Evolutionary conservation across 208 protist species (phyloP).

Genomic region (Trypanosoma avium): DNA sequence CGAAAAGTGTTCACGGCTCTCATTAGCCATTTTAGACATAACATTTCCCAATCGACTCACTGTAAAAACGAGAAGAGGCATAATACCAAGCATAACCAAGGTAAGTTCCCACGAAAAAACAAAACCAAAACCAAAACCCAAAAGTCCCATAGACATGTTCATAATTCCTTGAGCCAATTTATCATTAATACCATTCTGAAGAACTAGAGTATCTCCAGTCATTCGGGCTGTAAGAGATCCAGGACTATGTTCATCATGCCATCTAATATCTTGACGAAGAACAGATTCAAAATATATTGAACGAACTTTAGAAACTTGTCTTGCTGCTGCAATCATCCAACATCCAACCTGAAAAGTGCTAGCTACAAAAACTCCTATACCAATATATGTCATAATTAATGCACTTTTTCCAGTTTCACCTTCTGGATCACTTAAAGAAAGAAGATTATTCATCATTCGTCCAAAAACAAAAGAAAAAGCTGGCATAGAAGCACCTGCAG

Average conservation of each 20-base stretch:
- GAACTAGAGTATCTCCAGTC: conserved; percentile 70
- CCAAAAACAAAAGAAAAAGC: conserved; percentile 78
- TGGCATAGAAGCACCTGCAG: conserved; percentile 56
- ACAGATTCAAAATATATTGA: conserved; percentile 53
- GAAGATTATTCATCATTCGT: conserved; percentile 61
- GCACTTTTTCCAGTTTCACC: conserved; percentile 38
- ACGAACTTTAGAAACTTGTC: conserved; percentile 64
- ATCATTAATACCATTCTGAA: conserved; percentile 89
- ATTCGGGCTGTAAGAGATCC: conserved; percentile 72
- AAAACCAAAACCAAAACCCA: conserved; percentile 83
- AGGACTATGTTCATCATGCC: conserved; percentile 76
- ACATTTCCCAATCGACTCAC: conserved; percentile 58
- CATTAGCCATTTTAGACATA: conserved; percentile 44
- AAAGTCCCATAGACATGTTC: conserved; percentile 67
- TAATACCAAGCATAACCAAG: conserved; percentile 73
- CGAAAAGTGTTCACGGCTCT: conserved; percentile 74
- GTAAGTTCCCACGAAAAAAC: conserved; percentile 76
- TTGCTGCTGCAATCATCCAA: conserved; percentile 52
- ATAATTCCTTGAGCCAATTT: conserved; percentile 70
- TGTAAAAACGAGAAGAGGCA: conserved; percentile 61
- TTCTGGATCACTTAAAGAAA: conserved; percentile 22
- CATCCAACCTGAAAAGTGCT: conserved; percentile 39
- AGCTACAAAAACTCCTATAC: conserved; percentile 41
- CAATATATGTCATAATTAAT: conserved; percentile 71
- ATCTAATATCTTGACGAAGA: conserved; percentile 87